Evolutionary conservation across 495 filamentous ascomycete genomes (phyloP).

Genomic region (Hypoxylon cercidicola): DNA sequence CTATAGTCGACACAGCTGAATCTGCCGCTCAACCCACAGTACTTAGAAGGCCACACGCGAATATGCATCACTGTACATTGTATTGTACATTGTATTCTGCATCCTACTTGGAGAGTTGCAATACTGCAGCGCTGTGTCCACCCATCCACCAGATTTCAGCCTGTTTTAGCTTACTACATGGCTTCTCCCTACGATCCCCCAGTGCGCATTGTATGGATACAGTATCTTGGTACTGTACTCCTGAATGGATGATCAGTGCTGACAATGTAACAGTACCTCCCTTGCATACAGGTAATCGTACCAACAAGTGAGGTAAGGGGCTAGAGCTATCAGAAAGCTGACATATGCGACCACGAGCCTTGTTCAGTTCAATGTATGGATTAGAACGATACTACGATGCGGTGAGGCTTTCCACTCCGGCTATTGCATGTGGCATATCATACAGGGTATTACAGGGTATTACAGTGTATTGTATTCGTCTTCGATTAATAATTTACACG

Average conservation of each 20-base stretch:
- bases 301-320: neutral
- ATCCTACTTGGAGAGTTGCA: no score
- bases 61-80: no score
- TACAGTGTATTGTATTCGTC: neutral
- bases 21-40: neutral
- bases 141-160: no score
- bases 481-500: neutral
- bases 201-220: no score
- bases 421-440: neutral
- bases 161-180: no score
- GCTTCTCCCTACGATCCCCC: no score
- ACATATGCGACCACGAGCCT: neutral
- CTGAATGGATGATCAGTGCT: no score
- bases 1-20: neutral
- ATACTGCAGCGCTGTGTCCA: no score
- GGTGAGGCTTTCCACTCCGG: neutral
- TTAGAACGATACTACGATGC: conserved; percentile 1
- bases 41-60: neutral
- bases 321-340: conserved; percentile 1
- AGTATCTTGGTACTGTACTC: no score
- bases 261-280: no score
- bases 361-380: neutral
- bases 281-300: no score
- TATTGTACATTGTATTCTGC: no score
- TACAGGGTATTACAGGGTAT: neutral